Evolutionary conservation across 192 early-diverging fungal species (phyloP).

Genomic region (Coemansia erecta): DNA sequence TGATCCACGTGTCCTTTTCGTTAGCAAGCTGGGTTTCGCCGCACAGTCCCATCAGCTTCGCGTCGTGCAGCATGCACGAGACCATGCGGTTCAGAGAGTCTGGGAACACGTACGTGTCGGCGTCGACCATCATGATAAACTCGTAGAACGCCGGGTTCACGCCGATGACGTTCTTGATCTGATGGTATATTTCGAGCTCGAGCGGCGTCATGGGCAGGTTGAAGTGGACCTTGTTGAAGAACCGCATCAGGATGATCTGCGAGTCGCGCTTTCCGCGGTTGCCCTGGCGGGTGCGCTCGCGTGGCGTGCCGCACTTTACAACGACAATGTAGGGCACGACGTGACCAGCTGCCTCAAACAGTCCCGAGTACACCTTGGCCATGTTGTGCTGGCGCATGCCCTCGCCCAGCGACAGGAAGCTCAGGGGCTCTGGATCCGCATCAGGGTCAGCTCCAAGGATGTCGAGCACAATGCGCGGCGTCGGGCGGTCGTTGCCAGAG

Average conservation of each 20-base stretch:
- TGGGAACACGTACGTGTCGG: constrained; percentile 91
- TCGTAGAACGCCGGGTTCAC: constrained; percentile 98
- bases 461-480: constrained; percentile 93
- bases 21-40: constrained; percentile 96
- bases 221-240: constrained; percentile 95
- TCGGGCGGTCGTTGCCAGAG: constrained; percentile 92
- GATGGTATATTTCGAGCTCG: constrained; percentile 97
- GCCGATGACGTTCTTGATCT: constrained; percentile 99
- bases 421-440: constrained; percentile 77
- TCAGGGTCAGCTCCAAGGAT: constrained; percentile 92
- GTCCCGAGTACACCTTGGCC: constrained; percentile 95
- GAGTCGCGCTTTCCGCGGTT: constrained; percentile 99
- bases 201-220: constrained; percentile 90
- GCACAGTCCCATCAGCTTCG: constrained; percentile 92
- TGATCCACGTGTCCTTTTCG: constrained; percentile 93
- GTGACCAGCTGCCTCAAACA: constrained; percentile 88
- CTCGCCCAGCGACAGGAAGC: constrained; percentile 84
- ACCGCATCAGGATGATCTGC: constrained; percentile 96
- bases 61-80: constrained; percentile 90
- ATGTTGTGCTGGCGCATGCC: constrained; percentile 89
- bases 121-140: constrained; percentile 97
- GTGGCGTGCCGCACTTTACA: constrained; percentile 86
- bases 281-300: constrained; percentile 84
- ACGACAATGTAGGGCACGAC: constrained; percentile 94
- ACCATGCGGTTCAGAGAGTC: constrained; percentile 97